Percentiles rank a stretch among this genome's conserved stretches.
Evolutionary conservation across 306 rosid genomes (phyloP).

Genomic region (Fragaria ananassa): DNA sequence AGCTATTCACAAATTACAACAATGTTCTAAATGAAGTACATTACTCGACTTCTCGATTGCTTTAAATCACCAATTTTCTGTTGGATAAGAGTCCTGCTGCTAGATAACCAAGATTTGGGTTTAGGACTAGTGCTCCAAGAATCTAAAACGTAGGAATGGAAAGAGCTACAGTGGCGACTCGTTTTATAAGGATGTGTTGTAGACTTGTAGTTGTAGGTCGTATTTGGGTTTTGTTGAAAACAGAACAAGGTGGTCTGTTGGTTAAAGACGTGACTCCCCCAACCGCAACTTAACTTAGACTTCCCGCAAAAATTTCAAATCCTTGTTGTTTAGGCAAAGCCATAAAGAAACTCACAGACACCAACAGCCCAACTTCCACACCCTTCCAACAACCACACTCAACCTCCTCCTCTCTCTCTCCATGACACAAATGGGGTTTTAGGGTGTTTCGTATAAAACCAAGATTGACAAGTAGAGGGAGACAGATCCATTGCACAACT

Average conservation of each 20-base stretch:
- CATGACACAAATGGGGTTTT: conserved; percentile 25
- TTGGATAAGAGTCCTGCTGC: background rate
- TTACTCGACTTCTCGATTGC: background rate
- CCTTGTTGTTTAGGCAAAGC: conserved; percentile 21
- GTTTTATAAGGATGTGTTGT: background rate
- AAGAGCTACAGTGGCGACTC: background rate
- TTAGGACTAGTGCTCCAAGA: background rate
- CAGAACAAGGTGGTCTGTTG: conserved; percentile 21
- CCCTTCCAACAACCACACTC: conserved; percentile 46
- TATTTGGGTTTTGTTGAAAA: conserved; percentile 2
- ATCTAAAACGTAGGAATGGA: background rate
- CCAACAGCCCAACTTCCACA: conserved; percentile 69
- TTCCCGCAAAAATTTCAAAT: conserved; percentile 70
- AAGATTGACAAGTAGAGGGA: conserved; percentile 28
- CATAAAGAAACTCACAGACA: conserved; percentile 30
- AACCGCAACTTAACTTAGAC: conserved; percentile 72
- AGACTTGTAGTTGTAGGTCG: background rate
- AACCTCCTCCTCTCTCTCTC: conserved; percentile 20
- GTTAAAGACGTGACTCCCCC: conserved; percentile 56
- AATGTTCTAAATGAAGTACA: background rate
- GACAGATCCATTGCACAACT: conserved; percentile 5
- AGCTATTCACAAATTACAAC: background rate
- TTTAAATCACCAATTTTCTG: background rate
- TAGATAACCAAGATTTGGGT: background rate
- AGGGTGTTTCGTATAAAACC: conserved; percentile 49